Conservation (phyloP, 1,139 yeast species). For the Chernovozyma aurita region DNA sequence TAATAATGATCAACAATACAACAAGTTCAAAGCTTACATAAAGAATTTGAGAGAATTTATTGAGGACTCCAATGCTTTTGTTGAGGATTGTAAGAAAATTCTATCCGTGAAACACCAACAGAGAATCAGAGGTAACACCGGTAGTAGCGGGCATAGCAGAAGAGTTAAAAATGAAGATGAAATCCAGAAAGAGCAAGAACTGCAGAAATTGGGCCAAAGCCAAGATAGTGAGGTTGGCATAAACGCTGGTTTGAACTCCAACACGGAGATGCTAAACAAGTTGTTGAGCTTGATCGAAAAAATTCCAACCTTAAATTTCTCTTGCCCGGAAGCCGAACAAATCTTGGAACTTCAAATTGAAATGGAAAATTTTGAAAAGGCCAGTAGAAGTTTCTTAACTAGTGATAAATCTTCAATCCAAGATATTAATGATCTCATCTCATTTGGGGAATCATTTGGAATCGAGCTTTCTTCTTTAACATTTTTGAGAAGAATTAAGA, state of each 20-base stretch:
- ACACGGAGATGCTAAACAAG: constrained; percentile 14
- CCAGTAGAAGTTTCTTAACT: constrained; percentile 36
- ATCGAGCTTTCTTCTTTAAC: constrained; percentile 49
- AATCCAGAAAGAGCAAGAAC: constrained; percentile 3
- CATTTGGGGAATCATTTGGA: constrained; percentile 57
- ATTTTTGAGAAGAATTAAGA: constrained; percentile 45
- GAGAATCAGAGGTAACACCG: constrained; percentile 39
- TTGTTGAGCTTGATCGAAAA: constrained; percentile 36
- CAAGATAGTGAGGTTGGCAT: background rate
- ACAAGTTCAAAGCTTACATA: constrained; percentile 17
- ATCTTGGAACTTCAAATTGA: constrained; percentile 51
- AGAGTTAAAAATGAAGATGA: background rate
- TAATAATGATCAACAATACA: constrained; percentile 13
- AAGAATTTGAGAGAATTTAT: constrained; percentile 42
- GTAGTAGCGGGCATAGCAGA: constrained; percentile 10
- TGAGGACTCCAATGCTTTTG: constrained; percentile 44
- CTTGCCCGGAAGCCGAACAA: constrained; percentile 58
- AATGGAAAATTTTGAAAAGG: constrained; percentile 49
- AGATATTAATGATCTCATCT: constrained; percentile 45
- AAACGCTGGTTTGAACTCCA: background rate
- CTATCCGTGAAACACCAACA: constrained; percentile 50
- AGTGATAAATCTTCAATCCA: constrained; percentile 21
- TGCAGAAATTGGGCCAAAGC: constrained; percentile 3
- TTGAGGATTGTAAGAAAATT: constrained; percentile 52
- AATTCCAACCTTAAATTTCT: constrained; percentile 48